Percentiles rank a stretch among this genome's conserved stretches.
Evolutionary conservation across 805 yeast species (phyloP).

Genomic region (Metschnikowia henanensis): DNA sequence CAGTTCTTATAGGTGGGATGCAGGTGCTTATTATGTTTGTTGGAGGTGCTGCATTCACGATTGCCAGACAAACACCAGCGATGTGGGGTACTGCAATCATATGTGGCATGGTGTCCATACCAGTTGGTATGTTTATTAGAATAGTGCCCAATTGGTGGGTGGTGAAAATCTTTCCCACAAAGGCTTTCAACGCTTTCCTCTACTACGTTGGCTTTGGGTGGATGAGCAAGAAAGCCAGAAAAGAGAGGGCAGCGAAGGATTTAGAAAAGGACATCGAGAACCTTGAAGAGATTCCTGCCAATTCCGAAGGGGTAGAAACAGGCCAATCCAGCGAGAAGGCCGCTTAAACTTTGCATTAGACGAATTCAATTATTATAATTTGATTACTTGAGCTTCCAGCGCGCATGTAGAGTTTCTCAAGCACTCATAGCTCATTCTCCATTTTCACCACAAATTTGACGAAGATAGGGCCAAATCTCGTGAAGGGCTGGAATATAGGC

Average conservation of each 20-base stretch:
- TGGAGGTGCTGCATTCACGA: conserved; percentile 94
- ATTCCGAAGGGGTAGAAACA: background rate
- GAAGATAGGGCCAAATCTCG: conserved; percentile 51
- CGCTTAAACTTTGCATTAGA: conserved; percentile 4
- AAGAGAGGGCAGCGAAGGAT: conserved; percentile 14
- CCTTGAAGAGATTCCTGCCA: conserved; percentile 2
- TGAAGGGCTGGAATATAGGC: conserved; percentile 54
- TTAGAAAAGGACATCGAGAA: conserved; percentile 18
- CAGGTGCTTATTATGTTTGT: conserved; percentile 93
- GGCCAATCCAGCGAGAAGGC: conserved; percentile 1
- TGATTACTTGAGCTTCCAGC: background rate
- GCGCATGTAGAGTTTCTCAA: too few species aligned
- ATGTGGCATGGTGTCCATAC: conserved; percentile 80
- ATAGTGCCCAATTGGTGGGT: conserved; percentile 82
- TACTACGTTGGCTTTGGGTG: conserved; percentile 39
- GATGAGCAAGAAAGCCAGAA: conserved; percentile 30
- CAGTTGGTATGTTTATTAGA: conserved; percentile 76
- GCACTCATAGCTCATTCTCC: conserved; percentile 16
- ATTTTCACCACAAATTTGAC: conserved; percentile 48
- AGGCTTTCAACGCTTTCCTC: conserved; percentile 41
- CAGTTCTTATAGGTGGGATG: conserved; percentile 75
- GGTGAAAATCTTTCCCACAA: conserved; percentile 61
- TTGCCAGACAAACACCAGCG: conserved; percentile 73
- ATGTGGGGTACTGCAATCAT: conserved; percentile 90
- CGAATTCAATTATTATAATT: too few species aligned